Evolutionary conservation across 805 yeast genomes (phyloP).

Genomic region (Dipodascopsis uninucleata): DNA sequence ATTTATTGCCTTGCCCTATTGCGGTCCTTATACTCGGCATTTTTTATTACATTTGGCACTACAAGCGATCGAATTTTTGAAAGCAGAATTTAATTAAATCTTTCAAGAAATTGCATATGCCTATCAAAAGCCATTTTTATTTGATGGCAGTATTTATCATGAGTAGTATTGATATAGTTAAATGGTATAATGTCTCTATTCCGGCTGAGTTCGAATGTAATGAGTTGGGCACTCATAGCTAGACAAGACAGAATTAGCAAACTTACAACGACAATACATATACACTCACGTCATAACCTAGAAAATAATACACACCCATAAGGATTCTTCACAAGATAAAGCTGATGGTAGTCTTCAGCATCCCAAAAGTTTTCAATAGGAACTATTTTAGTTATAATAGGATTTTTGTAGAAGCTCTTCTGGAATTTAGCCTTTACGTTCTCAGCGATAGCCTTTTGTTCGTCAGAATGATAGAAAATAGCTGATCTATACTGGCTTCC

Average conservation of each 20-base stretch:
- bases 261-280: background rate
- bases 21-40: no score
- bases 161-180: no score
- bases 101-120: no score
- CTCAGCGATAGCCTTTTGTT: slow-evolving; percentile 47
- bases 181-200: background rate
- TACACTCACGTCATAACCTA: background rate
- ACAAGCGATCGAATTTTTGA: no score
- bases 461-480: slow-evolving; percentile 58
- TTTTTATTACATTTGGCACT: no score
- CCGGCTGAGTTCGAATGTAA: slow-evolving; percentile 57
- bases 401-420: slow-evolving; percentile 67
- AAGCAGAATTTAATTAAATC: no score
- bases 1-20: no score
- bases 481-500: slow-evolving; percentile 93
- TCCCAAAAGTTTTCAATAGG: slow-evolving; percentile 72
- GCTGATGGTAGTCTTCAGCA: slow-evolving; percentile 94
- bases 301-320: slow-evolving; percentile 47
- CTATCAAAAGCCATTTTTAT: no score
- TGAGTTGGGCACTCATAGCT: slow-evolving; percentile 81
- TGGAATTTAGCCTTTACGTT: slow-evolving; percentile 53
- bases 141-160: no score
- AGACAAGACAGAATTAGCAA: background rate
- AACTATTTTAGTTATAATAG: slow-evolving; percentile 66
- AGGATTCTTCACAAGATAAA: slow-evolving; percentile 75